phyloP scores from a whole-genome alignment of 441 rosid genomes.

The Pelargonium citronellum region DNA sequence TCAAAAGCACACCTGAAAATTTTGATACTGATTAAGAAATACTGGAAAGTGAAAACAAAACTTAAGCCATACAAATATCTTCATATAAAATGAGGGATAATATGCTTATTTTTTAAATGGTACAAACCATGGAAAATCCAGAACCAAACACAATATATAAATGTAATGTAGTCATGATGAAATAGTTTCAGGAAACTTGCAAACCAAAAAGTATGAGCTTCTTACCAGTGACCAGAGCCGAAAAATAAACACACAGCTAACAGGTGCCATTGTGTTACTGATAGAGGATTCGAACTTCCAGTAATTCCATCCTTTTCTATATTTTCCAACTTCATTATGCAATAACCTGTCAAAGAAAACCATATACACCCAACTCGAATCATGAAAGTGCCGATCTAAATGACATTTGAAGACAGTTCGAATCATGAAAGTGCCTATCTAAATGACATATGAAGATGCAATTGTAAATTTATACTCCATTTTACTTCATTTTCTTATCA shows the following conservation, averaged over 20 bases:
- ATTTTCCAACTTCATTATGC: conserved; percentile 63
- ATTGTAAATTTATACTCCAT: conserved; percentile 1
- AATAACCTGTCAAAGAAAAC: conserved; percentile 53
- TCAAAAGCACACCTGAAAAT: conserved; percentile 86
- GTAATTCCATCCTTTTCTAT: conserved; percentile 33
- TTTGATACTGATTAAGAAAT: conserved; percentile 11
- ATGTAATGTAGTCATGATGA: not conserved
- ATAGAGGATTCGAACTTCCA: conserved; percentile 43
- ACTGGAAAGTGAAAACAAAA: conserved; percentile 2
- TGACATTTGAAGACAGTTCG: too few relatives aligned
- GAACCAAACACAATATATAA: not conserved
- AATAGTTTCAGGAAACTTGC: not conserved
- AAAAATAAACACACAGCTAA: conserved; percentile 74
- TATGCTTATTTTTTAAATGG: not conserved
- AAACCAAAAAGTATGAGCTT: conserved; percentile 13
- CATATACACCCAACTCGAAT: not conserved
- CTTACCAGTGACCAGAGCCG: conserved; percentile 90
- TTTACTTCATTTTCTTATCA: not conserved
- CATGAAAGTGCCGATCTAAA: not conserved
- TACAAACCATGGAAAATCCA: not conserved
- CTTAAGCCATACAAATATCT: not conserved
- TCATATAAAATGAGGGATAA: not conserved
- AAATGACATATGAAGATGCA: not conserved
- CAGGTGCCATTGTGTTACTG: conserved; percentile 75
- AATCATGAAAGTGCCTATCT: not conserved